These are phyloP conservation scores for Alternaria incomplexa DNA, from an alignment of 2,329 filamentous ascomycete genomes.

Conservation along the genomic window DNA sequence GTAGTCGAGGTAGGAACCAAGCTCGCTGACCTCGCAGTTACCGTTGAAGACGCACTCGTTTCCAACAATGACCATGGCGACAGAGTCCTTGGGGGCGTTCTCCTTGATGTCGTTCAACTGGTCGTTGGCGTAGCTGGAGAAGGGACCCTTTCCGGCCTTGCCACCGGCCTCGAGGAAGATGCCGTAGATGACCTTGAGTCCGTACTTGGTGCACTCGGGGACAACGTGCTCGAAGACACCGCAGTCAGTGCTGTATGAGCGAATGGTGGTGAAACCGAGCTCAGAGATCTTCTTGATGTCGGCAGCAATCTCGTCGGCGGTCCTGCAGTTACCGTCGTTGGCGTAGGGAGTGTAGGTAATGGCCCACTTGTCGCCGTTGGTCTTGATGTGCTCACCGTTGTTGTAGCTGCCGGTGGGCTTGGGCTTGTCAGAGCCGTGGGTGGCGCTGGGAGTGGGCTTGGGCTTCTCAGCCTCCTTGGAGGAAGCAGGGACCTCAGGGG, in stretches of 20 bases:
- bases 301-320: conserved; percentile 43
- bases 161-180: conserved; percentile 76
- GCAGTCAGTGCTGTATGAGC: conserved; percentile 94
- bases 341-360: conserved; percentile 59
- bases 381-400: conserved; percentile 37
- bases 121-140: conserved; percentile 64
- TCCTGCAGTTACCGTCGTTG: conserved; percentile 52
- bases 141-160: conserved; percentile 50
- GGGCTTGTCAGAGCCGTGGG: conserved; percentile 31
- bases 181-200: conserved; percentile 82
- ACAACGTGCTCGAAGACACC: conserved; percentile 78
- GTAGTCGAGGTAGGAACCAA: conserved; percentile 72
- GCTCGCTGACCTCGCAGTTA: conserved; percentile 67
- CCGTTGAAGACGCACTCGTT: conserved; percentile 89
- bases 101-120: conserved; percentile 77
- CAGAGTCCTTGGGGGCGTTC: conserved; percentile 72
- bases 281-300: conserved; percentile 53
- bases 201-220: conserved; percentile 67
- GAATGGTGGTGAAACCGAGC: conserved; percentile 67
- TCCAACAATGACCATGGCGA: conserved; percentile 82
- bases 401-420: conserved; percentile 38
- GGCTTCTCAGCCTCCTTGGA: conserved; percentile 14
- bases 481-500: neutral
- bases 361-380: conserved; percentile 55
- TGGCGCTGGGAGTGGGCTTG: conserved; percentile 28